A percentile compares a stretch with the other conserved stretches of the same genome.
phyloP scores from a whole-genome alignment of 1,139 yeast genomes.

The Debaryomycetaceae sp. region DNA sequence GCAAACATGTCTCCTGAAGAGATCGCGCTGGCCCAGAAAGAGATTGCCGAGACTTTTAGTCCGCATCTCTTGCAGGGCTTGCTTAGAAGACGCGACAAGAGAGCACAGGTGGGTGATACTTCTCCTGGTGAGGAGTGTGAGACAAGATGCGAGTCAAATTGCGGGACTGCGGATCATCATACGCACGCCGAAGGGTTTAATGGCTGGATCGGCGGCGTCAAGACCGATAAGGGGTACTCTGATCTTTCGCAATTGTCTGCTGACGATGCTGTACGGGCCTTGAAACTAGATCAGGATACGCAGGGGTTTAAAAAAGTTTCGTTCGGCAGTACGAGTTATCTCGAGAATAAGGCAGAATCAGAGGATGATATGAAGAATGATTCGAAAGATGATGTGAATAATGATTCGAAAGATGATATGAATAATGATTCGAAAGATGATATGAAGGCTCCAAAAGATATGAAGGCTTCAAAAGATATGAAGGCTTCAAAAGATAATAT shows the following conservation, averaged over 20 bases:
- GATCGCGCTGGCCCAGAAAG: constrained; percentile 53
- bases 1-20: constrained; percentile 58
- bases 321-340: no score
- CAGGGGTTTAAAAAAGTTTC: constrained; percentile 2
- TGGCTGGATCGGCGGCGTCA: constrained; percentile 65
- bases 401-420: constrained; percentile 14
- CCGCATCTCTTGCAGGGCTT: constrained; percentile 57
- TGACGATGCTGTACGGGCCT: constrained; percentile 28
- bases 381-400: constrained; percentile 20
- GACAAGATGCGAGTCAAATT: constrained; percentile 1
- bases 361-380: constrained; percentile 25
- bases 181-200: constrained; percentile 57
- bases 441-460: neutral
- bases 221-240: constrained; percentile 22
- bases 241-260: constrained; percentile 26
- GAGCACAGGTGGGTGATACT: no score
- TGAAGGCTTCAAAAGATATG: neutral
- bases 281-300: constrained; percentile 15
- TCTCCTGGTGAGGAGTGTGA: no score
- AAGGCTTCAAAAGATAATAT: neutral
- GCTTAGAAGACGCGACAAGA: constrained; percentile 28
- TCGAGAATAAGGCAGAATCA: no score
- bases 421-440: neutral
- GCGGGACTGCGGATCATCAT: constrained; percentile 11
- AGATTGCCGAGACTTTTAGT: constrained; percentile 53